Conservation (phyloP, 306 rosid genomes). For the Malus domestica region ASM211411v1 NC_041798.1:4972001-4972500, state of each 20-base stretch:
- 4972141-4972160: constrained; percentile 71
- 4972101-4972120: constrained; percentile 89
- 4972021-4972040: constrained; percentile 85
- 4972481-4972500: not conserved
- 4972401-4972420: not conserved
- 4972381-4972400: not conserved
- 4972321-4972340: not conserved
- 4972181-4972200: constrained; percentile 88
- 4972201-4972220: constrained; percentile 85
- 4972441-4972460: not conserved
- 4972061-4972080: constrained; percentile 78
- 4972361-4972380: not conserved
- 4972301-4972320: not conserved
- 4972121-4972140: constrained; percentile 78
- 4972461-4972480: not conserved
- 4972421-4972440: not conserved
- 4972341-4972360: not conserved
- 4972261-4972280: not conserved
- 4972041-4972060: constrained; percentile 74
- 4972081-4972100: constrained; percentile 57
- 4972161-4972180: constrained; percentile 95
- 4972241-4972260: constrained; percentile 16
- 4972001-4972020: constrained; percentile 84
- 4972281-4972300: not conserved
- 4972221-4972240: constrained; percentile 13